Percentiles rank a stretch among this genome's conserved stretches.
Evolutionary conservation across 345 rosid genomes (phyloP).

Genomic region (Corchorus capsularis): DNA sequence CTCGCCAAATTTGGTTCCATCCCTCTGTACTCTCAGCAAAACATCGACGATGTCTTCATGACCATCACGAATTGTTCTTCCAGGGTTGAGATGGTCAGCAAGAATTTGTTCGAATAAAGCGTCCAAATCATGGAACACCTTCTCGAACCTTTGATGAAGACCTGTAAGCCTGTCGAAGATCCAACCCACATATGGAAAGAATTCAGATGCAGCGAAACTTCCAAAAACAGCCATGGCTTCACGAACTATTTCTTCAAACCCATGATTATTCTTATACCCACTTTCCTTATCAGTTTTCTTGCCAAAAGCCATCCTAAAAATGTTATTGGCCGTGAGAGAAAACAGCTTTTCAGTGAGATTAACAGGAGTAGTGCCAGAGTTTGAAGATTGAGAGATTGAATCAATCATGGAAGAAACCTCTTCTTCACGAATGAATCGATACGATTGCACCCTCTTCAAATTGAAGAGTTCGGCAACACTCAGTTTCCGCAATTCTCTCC

Average conservation of each 20-base stretch:
- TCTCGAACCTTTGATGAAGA: conserved; percentile 25
- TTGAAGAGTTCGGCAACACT: conserved; percentile 36
- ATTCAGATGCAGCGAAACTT: conserved; percentile 31
- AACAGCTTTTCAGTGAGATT: conserved; percentile 34
- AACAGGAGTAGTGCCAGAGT: conserved; percentile 15
- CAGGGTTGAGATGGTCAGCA: conserved; percentile 33
- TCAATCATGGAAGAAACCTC: conserved; percentile 35
- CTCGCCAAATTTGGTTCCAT: not conserved
- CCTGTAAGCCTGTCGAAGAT: conserved; percentile 37
- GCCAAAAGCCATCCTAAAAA: conserved; percentile 23
- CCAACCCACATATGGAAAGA: conserved; percentile 46
- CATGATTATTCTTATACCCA: conserved; percentile 5
- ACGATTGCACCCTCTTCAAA: conserved; percentile 19
- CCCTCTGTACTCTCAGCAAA: conserved; percentile 22
- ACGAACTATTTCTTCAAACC: too few relatives aligned
- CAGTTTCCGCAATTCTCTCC: conserved; percentile 33
- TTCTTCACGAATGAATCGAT: conserved; percentile 29
- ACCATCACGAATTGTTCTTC: conserved; percentile 17
- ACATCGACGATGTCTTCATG: conserved; percentile 39
- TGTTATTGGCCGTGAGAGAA: conserved; percentile 28
- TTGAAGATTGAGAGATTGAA: conserved; percentile 32
- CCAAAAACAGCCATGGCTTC: conserved; percentile 32
- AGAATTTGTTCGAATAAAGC: conserved; percentile 29
- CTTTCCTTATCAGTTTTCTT: conserved; percentile 27
- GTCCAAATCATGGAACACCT: conserved; percentile 35